phyloP scores from a whole-genome alignment of 768 basidiomycete genomes.

The Rhodotorula paludigena region DNA sequence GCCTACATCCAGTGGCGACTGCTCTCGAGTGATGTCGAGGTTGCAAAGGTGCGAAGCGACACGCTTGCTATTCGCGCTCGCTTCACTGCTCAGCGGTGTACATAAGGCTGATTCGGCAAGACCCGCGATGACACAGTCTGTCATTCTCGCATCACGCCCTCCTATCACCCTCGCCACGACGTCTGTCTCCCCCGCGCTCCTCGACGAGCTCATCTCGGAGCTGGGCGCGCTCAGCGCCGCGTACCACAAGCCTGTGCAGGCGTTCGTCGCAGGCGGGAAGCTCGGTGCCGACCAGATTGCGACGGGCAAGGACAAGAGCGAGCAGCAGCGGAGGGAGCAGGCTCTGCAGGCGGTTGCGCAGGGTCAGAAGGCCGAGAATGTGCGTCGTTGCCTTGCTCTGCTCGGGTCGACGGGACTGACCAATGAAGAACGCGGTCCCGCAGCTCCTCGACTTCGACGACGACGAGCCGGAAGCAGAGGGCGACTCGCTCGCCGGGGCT shows the following conservation, averaged over 20 bases:
- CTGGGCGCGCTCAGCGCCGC: constrained; percentile 85
- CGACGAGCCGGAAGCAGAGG: constrained; percentile 55
- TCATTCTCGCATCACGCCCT: constrained; percentile 84
- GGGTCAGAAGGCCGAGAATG: constrained; percentile 88
- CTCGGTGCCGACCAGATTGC: constrained; percentile 75
- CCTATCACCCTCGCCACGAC: constrained; percentile 90
- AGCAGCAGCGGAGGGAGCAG: constrained; percentile 6
- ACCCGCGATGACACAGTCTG: constrained; percentile 53
- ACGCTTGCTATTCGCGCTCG: no score
- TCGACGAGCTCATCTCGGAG: constrained; percentile 88
- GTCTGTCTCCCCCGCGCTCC: constrained; percentile 74
- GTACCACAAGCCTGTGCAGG: constrained; percentile 94
- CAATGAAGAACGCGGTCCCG: no score
- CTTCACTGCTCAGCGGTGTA: no score
- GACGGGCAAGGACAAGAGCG: constrained; percentile 51
- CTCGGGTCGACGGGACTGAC: no score
- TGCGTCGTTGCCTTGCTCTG: neutral
- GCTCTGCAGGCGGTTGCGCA: constrained; percentile 75
- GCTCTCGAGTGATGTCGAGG: constrained; percentile 86
- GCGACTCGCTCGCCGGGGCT: constrained; percentile 30
- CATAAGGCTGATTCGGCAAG: neutral
- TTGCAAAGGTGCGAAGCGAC: constrained; percentile 88
- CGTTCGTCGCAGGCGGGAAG: constrained; percentile 87
- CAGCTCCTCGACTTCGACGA: constrained; percentile 84
- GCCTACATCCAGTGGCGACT: constrained; percentile 98